A percentile compares a stretch with the other conserved stretches of the same genome.
phyloP scores from a whole-genome alignment of 352 stramenopile genomes.

The Globisporangium nunn region DNA sequence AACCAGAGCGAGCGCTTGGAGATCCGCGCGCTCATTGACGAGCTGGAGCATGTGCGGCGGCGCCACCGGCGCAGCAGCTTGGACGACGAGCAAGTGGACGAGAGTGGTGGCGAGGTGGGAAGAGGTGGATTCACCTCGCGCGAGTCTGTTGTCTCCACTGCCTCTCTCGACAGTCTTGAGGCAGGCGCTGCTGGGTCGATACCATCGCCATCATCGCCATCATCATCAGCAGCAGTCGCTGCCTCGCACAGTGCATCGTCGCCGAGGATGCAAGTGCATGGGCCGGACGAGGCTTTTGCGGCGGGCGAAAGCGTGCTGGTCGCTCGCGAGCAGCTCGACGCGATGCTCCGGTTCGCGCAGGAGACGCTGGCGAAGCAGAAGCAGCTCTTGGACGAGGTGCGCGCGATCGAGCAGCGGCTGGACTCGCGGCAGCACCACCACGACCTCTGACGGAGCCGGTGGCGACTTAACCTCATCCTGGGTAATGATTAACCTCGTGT shows the following conservation, averaged over 20 bases:
- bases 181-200: background rate
- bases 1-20: conserved; percentile 43
- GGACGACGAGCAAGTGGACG: conserved; percentile 19
- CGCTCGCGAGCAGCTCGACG: conserved; percentile 40
- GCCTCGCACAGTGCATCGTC: background rate
- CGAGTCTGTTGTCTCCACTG: background rate
- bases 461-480: too few relatives aligned
- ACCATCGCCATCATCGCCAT: background rate
- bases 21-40: conserved; percentile 44
- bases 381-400: conserved; percentile 57
- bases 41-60: conserved; percentile 48
- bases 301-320: conserved; percentile 29
- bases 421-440: background rate
- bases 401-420: conserved; percentile 37
- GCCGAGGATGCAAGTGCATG: too few relatives aligned
- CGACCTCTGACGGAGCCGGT: too few relatives aligned
- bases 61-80: conserved; percentile 9
- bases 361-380: conserved; percentile 51
- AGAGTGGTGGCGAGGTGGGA: background rate
- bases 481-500: too few relatives aligned
- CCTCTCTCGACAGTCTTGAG: background rate
- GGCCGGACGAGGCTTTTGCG: too few relatives aligned
- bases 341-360: conserved; percentile 45
- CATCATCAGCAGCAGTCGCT: too few relatives aligned
- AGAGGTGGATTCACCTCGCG: too few relatives aligned